Conservation (phyloP, 495 filamentous ascomycete genomes). For the Cudoniella acicularis region DNA sequence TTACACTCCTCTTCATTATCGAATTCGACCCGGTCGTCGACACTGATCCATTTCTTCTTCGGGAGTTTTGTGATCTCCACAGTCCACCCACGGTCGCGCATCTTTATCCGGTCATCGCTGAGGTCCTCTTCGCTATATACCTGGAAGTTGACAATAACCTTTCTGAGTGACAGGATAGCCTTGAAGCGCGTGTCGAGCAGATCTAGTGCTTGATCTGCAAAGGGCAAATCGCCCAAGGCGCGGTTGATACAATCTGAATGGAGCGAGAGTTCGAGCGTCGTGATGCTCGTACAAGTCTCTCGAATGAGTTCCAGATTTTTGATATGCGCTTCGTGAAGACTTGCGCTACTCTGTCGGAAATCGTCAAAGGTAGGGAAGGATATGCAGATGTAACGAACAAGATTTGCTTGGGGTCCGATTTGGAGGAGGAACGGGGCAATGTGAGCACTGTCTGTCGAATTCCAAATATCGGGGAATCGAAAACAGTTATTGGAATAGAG, state of each 20-base stretch:
- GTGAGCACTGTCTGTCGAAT: slow-evolving; percentile 16
- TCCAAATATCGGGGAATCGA: slow-evolving; percentile 23
- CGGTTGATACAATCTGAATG: background rate
- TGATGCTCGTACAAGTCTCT: slow-evolving; percentile 23
- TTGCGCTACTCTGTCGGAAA: slow-evolving; percentile 5
- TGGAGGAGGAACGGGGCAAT: slow-evolving; percentile 21
- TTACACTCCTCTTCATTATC: slow-evolving; percentile 24
- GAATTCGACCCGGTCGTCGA: slow-evolving; percentile 21
- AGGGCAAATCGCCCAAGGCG: slow-evolving; percentile 2
- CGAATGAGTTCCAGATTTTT: slow-evolving; percentile 24
- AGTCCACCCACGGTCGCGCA: slow-evolving; percentile 20
- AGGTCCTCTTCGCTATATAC: slow-evolving; percentile 17
- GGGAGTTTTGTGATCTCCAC: slow-evolving; percentile 23
- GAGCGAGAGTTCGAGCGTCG: slow-evolving; percentile 19
- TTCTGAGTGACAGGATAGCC: slow-evolving; percentile 23
- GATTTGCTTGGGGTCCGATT: slow-evolving; percentile 19
- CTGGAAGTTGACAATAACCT: slow-evolving; percentile 21
- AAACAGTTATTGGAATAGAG: slow-evolving; percentile 35
- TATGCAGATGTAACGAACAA: slow-evolving; percentile 24
- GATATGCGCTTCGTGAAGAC: slow-evolving; percentile 14
- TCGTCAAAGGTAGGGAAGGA: slow-evolving; percentile 13
- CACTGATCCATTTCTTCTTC: slow-evolving; percentile 19
- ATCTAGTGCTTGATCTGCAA: slow-evolving; percentile 15
- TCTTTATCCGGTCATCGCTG: slow-evolving; percentile 21
- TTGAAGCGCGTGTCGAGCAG: slow-evolving; percentile 22